A percentile compares a stretch with the other conserved stretches of the same genome.
phyloP scores from a whole-genome alignment of 2,329 filamentous ascomycete genomes.

The Colletotrichum sp. region DNA sequence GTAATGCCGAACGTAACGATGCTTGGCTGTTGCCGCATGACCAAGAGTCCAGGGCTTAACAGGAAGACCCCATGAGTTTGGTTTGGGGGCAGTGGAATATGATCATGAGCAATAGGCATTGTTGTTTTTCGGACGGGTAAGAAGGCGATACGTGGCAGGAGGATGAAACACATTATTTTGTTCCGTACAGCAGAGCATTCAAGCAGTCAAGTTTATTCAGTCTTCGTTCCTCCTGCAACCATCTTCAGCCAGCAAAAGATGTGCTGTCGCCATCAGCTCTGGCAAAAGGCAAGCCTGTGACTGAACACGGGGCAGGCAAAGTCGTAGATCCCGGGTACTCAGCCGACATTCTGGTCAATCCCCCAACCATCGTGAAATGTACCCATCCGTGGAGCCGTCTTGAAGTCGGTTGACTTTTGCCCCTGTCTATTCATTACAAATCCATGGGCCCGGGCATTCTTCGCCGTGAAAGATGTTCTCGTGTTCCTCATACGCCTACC shows the following conservation, averaged over 20 bases:
- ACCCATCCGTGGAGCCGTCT: too few species aligned
- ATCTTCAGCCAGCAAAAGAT: neutral
- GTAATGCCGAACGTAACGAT: too few species aligned
- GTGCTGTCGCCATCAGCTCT: neutral
- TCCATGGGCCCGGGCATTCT: too few species aligned
- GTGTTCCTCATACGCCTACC: too few species aligned
- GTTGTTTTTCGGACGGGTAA: neutral
- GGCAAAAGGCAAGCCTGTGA: neutral
- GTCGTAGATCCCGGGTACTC: neutral
- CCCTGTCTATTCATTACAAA: too few species aligned
- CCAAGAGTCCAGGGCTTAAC: neutral
- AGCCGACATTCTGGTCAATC: too few species aligned
- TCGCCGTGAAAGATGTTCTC: too few species aligned
- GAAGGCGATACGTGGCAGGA: neutral
- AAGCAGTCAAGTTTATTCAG: neutral
- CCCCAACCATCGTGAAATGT: too few species aligned
- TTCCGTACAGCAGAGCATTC: neutral
- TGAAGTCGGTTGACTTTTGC: too few species aligned
- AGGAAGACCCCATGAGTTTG: neutral
- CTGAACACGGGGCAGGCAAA: neutral
- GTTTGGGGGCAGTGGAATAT: too few species aligned
- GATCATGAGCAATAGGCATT: neutral
- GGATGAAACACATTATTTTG: neutral
- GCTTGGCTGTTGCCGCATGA: neutral
- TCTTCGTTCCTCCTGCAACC: neutral